A percentile compares a stretch with the other conserved stretches of the same genome.
Evolutionary conservation across 306 rosid genomes (phyloP).

Genomic region (Dicorynia guianensis): DNA sequence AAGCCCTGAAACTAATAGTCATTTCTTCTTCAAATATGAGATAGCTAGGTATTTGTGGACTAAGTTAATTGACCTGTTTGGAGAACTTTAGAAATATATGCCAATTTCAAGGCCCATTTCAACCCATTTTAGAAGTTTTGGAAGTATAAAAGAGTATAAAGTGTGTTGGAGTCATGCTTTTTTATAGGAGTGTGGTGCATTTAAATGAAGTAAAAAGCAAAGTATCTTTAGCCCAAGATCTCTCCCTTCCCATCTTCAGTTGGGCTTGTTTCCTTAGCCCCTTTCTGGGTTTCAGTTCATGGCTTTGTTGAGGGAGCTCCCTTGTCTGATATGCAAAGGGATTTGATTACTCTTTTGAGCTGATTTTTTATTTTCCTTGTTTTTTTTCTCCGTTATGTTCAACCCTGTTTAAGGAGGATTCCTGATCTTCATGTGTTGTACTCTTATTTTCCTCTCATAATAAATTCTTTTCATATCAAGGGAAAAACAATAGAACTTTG

Average conservation of each 20-base stretch:
- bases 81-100: background rate
- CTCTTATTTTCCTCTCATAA: background rate
- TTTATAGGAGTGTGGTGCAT: background rate
- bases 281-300: conserved; percentile 3
- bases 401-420: background rate
- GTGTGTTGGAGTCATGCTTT: background rate
- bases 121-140: background rate
- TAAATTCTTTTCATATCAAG: background rate
- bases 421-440: background rate
- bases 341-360: background rate
- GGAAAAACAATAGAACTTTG: background rate
- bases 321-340: background rate
- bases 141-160: background rate
- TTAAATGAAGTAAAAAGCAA: background rate
- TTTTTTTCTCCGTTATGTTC: background rate
- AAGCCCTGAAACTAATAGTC: background rate
- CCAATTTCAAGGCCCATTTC: background rate
- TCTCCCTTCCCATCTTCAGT: conserved; percentile 8
- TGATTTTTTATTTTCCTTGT: background rate
- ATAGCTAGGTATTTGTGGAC: background rate
- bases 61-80: background rate
- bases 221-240: background rate
- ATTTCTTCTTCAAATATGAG: background rate
- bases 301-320: background rate
- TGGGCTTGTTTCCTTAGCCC: background rate